phyloP scores from a whole-genome alignment of 768 basidiomycete genomes.

The Rhizopogon roseolus region DNA sequence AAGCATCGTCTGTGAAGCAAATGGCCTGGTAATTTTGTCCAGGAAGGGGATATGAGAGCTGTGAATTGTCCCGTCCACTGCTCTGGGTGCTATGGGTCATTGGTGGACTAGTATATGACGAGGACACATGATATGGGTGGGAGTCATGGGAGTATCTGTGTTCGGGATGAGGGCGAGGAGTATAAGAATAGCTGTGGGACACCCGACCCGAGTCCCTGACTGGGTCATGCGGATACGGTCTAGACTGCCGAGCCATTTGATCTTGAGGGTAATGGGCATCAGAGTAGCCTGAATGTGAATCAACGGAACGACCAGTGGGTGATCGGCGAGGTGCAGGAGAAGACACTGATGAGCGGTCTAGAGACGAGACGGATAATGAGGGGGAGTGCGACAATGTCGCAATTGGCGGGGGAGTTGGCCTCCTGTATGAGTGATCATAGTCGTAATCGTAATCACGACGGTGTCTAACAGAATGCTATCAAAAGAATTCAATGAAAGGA shows the following conservation, averaged over 20 bases:
- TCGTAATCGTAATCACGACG: conserved; percentile 34
- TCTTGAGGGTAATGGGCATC: conserved; percentile 38
- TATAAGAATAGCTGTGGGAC: conserved; percentile 32
- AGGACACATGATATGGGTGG: conserved; percentile 24
- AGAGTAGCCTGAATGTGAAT: conserved; percentile 26
- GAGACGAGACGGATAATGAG: conserved; percentile 52
- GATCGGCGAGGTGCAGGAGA: conserved; percentile 51
- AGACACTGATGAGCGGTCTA: conserved; percentile 56
- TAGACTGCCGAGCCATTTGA: conserved; percentile 23
- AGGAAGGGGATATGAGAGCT: conserved; percentile 32
- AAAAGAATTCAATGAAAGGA: conserved; percentile 21
- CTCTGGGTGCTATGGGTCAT: conserved; percentile 17
- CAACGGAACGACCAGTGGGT: conserved; percentile 26
- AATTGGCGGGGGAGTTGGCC: conserved; percentile 45
- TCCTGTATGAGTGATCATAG: conserved; percentile 35
- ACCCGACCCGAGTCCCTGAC: conserved; percentile 26
- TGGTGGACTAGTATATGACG: conserved; percentile 21
- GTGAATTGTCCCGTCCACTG: conserved; percentile 17
- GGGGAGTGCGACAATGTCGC: conserved; percentile 55
- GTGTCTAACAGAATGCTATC: conserved; percentile 24
- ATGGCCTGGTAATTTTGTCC: conserved; percentile 34
- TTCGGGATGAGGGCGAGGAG: conserved; percentile 20
- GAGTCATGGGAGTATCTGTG: conserved; percentile 29
- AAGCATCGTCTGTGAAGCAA: conserved; percentile 70
- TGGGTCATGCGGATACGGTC: conserved; percentile 28